Conservation (phyloP, 169 alveolate species). For the Plasmodium gonderi region DNA sequence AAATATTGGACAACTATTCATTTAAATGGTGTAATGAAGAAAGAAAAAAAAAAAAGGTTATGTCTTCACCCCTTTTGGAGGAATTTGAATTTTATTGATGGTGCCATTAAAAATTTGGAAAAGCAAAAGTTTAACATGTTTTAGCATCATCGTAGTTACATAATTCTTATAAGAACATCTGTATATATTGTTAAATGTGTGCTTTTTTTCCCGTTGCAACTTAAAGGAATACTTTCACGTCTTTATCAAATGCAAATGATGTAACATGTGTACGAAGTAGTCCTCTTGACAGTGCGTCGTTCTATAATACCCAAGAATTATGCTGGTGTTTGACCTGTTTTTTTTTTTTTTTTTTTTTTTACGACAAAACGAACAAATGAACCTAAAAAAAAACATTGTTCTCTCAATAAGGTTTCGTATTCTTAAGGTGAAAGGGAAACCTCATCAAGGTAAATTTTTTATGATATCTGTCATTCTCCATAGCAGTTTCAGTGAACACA, state of each 20-base stretch:
- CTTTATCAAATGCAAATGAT: neutral
- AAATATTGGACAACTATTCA: neutral
- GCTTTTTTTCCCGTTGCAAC: constrained; percentile 8
- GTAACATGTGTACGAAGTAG: neutral
- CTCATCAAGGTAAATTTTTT: neutral
- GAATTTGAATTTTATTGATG: neutral
- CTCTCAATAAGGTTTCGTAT: no score
- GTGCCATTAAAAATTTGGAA: no score
- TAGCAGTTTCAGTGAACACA: no score
- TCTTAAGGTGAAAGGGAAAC: no score
- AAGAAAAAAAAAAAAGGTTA: no score
- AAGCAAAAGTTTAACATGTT: neutral
- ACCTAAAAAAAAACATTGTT: neutral
- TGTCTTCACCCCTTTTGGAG: neutral
- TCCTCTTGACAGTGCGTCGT: neutral
- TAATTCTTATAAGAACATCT: neutral
- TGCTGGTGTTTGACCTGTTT: neutral
- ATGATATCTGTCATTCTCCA: neutral
- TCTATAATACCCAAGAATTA: neutral
- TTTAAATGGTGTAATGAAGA: neutral
- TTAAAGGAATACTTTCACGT: neutral
- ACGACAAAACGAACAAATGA: neutral
- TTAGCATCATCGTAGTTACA: neutral
- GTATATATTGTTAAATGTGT: neutral
- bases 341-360: no score